A percentile compares a stretch with the other conserved stretches of the same genome.
phyloP scores from a whole-genome alignment of 2,329 filamentous ascomycete species.

The Claviceps sp. region DNA sequence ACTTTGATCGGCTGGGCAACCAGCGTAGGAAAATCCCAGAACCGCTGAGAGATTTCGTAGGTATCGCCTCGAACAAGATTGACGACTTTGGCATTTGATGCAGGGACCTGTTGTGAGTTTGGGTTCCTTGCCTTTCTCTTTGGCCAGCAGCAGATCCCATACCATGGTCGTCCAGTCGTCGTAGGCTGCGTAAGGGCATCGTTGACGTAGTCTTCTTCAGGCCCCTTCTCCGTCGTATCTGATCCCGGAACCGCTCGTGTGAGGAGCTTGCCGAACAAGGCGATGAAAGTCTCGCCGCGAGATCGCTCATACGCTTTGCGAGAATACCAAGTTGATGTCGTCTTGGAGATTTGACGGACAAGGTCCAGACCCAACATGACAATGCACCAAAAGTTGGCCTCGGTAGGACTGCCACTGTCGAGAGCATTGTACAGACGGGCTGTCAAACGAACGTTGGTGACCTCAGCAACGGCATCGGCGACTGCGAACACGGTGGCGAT shows the following conservation, averaged over 20 bases:
- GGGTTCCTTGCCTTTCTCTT: conserved; percentile 8
- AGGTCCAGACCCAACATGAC: conserved; percentile 22
- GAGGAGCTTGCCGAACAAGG: conserved; percentile 23
- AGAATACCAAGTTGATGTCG: conserved; percentile 57
- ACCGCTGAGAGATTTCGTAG: conserved; percentile 69
- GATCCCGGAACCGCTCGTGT: conserved; percentile 25
- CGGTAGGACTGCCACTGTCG: conserved; percentile 15
- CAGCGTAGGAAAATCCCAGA: conserved; percentile 76
- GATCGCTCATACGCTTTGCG: conserved; percentile 73
- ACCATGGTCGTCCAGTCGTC: conserved; percentile 9
- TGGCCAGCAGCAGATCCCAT: conserved; percentile 9
- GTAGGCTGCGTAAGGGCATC: background rate
- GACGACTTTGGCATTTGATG: conserved; percentile 80
- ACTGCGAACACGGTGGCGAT: conserved; percentile 53
- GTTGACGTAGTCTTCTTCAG: conserved; percentile 8
- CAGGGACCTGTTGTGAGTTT: conserved; percentile 32
- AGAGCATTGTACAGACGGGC: conserved; percentile 23
- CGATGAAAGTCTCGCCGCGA: conserved; percentile 50
- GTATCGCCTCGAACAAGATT: conserved; percentile 75
- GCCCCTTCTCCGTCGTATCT: conserved; percentile 23
- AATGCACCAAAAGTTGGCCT: conserved; percentile 23
- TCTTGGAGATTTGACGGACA: conserved; percentile 22
- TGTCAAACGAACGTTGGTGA: conserved; percentile 25
- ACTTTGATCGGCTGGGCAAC: conserved; percentile 65
- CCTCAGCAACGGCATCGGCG: conserved; percentile 28